Evolutionary conservation across 179 eudicot species (phyloP).

Genomic region (Heliamphora pulchella): DNA sequence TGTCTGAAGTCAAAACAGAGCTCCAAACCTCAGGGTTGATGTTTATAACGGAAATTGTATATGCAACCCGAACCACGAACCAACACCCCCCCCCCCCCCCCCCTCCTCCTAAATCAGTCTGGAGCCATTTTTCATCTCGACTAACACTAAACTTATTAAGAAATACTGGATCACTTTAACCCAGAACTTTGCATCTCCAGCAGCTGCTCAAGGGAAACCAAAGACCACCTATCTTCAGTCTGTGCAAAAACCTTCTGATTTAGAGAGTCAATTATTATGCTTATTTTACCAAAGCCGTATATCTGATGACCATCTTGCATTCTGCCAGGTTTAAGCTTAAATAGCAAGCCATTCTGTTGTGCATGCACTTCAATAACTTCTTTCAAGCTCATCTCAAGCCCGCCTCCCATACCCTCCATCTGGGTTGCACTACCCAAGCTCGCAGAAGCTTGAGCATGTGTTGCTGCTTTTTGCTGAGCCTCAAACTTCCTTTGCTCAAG

Average conservation of each 20-base stretch:
- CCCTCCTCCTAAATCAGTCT: not conserved
- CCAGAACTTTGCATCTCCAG: conserved; percentile 41
- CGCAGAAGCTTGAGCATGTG: conserved; percentile 28
- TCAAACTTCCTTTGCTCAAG: conserved; percentile 51
- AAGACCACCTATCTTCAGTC: conserved; percentile 41
- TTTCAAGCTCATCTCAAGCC: conserved; percentile 49
- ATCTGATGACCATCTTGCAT: conserved; percentile 56
- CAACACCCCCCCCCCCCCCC: not conserved
- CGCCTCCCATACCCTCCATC: conserved; percentile 26
- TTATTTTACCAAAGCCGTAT: conserved; percentile 54
- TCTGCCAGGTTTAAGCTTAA: conserved; percentile 63
- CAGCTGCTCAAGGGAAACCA: conserved; percentile 48
- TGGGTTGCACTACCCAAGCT: conserved; percentile 19
- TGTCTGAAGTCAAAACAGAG: not conserved
- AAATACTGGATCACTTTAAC: conserved; percentile 25
- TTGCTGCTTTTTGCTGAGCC: conserved; percentile 41
- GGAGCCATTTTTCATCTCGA: not conserved
- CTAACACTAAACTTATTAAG: not conserved
- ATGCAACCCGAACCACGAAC: not conserved
- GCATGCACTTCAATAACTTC: conserved; percentile 55
- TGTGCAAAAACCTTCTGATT: conserved; percentile 52
- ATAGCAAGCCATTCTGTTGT: conserved; percentile 39
- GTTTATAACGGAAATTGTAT: not conserved
- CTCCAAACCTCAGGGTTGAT: not conserved
- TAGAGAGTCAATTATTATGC: conserved; percentile 49